These are phyloP conservation scores for Globisporangium cystogenes DNA, from an alignment of 352 stramenopile genomes.

Conservation along the genomic window DNA sequence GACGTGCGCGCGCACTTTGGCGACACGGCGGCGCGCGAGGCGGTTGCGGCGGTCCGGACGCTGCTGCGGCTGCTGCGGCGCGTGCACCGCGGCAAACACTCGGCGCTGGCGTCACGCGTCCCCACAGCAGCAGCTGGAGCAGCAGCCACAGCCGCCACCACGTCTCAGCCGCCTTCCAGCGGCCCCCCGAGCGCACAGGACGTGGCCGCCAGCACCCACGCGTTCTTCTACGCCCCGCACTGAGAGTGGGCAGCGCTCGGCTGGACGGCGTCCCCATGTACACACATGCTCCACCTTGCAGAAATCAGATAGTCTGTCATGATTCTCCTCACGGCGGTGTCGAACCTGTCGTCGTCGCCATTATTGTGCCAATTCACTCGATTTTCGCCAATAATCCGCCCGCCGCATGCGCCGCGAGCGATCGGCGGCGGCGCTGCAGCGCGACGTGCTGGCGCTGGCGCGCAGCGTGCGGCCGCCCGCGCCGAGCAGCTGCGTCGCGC, in stretches of 20 bases:
- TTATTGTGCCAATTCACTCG: too few relatives aligned
- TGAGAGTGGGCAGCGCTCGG: too few relatives aligned
- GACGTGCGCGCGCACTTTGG: constrained; percentile 32
- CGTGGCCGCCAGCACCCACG: not conserved
- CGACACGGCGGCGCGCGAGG: constrained; percentile 15
- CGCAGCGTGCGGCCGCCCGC: not conserved
- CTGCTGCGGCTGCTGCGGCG: constrained; percentile 26
- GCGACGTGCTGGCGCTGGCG: constrained; percentile 1
- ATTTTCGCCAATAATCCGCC: not conserved
- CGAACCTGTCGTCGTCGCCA: too few relatives aligned
- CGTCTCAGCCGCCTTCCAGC: too few relatives aligned
- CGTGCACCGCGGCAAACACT: constrained; percentile 38
- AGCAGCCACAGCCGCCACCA: not conserved
- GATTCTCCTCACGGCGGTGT: too few relatives aligned
- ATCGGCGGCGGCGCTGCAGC: not conserved
- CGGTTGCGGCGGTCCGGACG: constrained; percentile 18
- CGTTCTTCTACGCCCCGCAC: not conserved
- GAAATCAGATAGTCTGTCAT: too few relatives aligned
- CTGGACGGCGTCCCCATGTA: too few relatives aligned
- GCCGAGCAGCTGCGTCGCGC: not conserved
- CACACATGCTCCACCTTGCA: too few relatives aligned
- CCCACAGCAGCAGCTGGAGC: not conserved
- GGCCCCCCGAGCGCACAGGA: not conserved
- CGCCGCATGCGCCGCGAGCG: not conserved
- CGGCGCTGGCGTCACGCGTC: constrained; percentile 9